Evolutionary conservation across 2,329 filamentous ascomycete species (phyloP).

Genomic region (Fusarium temperatum): DNA sequence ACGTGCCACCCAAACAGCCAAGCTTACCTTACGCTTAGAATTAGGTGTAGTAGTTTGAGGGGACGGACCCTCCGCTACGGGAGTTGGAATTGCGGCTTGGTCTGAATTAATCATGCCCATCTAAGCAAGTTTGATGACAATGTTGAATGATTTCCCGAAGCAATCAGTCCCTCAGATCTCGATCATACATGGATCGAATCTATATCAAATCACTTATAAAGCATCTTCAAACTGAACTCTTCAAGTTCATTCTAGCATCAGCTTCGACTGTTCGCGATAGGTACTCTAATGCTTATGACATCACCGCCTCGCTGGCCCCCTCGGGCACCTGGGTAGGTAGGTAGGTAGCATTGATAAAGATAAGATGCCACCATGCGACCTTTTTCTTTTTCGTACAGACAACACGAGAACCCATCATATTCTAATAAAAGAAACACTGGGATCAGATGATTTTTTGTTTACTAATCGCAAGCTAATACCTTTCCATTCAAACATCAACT

Average conservation of each 20-base stretch:
- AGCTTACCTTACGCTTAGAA: not conserved
- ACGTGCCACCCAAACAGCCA: not conserved
- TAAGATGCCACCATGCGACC: not conserved
- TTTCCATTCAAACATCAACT: not conserved
- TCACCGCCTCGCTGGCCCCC: not conserved
- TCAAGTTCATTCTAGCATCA: conserved; percentile 2
- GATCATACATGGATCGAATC: not conserved
- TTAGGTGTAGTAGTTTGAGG: not conserved
- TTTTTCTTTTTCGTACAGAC: conserved; percentile 10
- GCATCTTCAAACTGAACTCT: not conserved
- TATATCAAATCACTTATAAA: conserved; percentile 27
- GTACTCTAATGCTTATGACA: conserved; percentile 1
- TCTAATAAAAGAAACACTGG: conserved; percentile 13
- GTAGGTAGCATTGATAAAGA: not conserved
- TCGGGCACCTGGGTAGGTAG: not conserved
- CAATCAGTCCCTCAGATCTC: conserved; percentile 8
- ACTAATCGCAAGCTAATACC: not conserved
- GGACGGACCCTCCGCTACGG: not conserved
- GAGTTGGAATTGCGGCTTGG: not conserved
- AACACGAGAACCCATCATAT: conserved; percentile 8
- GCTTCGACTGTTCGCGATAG: not conserved
- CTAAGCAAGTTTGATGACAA: conserved; percentile 17
- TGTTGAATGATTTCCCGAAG: not conserved
- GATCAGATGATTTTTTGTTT: not conserved
- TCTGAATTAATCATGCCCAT: conserved; percentile 27